These are phyloP conservation scores for Hypomontagnella monticulosa DNA, from an alignment of 495 filamentous ascomycete species.

Conservation along the genomic window DNA sequence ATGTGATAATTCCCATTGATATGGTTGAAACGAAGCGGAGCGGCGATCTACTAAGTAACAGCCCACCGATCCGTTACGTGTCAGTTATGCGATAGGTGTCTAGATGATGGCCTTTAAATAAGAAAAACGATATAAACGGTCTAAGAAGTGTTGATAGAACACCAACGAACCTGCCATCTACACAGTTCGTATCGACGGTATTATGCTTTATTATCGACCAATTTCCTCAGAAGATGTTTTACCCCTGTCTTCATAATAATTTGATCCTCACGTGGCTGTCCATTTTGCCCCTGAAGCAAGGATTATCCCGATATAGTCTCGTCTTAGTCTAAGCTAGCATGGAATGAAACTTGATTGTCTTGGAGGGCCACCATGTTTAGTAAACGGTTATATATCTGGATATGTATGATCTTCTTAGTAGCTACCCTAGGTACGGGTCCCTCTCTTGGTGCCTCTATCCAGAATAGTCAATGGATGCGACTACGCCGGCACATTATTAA, in stretches of 20 bases:
- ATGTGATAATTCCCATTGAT: not conserved
- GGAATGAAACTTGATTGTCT: slow-evolving; percentile 38
- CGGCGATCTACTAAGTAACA: not conserved
- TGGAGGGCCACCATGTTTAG: slow-evolving; percentile 8
- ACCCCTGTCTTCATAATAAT: slow-evolving; percentile 24
- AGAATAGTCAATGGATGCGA: slow-evolving; percentile 13
- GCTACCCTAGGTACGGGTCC: slow-evolving; percentile 13
- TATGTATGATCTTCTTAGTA: slow-evolving; percentile 1
- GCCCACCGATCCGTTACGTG: slow-evolving; percentile 4
- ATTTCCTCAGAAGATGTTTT: not conserved
- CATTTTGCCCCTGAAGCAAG: slow-evolving; percentile 18
- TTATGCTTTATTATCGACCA: not conserved
- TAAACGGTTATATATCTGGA: slow-evolving; percentile 22
- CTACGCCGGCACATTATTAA: slow-evolving; percentile 7
- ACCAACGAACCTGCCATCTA: not conserved
- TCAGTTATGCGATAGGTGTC: not conserved
- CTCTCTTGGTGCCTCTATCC: not conserved
- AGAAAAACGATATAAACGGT: no score
- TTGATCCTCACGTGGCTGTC: slow-evolving; percentile 25
- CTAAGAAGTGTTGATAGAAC: no score
- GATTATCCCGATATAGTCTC: slow-evolving; percentile 32
- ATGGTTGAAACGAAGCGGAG: not conserved
- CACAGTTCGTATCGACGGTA: not conserved
- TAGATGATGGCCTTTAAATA: no score
- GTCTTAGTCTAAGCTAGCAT: slow-evolving; percentile 25